phyloP scores from a whole-genome alignment of 495 filamentous ascomycete species.

The Neurospora terricola region DNA sequence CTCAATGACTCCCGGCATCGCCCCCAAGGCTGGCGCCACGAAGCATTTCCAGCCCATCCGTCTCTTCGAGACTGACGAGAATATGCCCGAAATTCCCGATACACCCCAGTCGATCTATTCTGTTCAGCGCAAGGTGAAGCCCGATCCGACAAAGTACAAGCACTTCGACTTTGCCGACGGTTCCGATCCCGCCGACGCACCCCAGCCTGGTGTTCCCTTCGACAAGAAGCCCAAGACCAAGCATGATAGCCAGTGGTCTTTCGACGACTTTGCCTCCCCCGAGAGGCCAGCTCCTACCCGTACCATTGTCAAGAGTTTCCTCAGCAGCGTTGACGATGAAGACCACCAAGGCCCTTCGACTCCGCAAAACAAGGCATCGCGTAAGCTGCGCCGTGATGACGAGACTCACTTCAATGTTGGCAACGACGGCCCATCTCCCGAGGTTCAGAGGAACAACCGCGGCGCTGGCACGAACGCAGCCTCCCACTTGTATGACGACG shows the following conservation, averaged over 20 bases:
- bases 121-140: constrained; percentile 42
- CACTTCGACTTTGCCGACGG: constrained; percentile 82
- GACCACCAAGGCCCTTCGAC: constrained; percentile 13
- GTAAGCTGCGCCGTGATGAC: constrained; percentile 67
- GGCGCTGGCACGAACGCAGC: constrained; percentile 50
- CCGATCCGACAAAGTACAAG: constrained; percentile 63
- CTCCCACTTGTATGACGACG: constrained; percentile 46
- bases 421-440: constrained; percentile 47
- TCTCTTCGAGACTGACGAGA: constrained; percentile 55
- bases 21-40: constrained; percentile 54
- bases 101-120: constrained; percentile 26
- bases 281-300: constrained; percentile 47
- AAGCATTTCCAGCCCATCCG: constrained; percentile 63
- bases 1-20: constrained; percentile 33
- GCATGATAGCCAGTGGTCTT: constrained; percentile 66
- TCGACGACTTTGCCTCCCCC: constrained; percentile 80
- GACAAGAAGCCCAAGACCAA: constrained; percentile 45
- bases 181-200: constrained; percentile 29
- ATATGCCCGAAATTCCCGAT: constrained; percentile 22
- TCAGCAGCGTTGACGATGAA: background rate
- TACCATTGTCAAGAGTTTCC: constrained; percentile 22
- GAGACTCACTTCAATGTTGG: constrained; percentile 59
- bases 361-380: constrained; percentile 42
- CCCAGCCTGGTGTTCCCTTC: constrained; percentile 13
- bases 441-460: constrained; percentile 21